Base-by-base conservation (phyloP, 106 monocot species). In the Acorus gramineus region DNA sequence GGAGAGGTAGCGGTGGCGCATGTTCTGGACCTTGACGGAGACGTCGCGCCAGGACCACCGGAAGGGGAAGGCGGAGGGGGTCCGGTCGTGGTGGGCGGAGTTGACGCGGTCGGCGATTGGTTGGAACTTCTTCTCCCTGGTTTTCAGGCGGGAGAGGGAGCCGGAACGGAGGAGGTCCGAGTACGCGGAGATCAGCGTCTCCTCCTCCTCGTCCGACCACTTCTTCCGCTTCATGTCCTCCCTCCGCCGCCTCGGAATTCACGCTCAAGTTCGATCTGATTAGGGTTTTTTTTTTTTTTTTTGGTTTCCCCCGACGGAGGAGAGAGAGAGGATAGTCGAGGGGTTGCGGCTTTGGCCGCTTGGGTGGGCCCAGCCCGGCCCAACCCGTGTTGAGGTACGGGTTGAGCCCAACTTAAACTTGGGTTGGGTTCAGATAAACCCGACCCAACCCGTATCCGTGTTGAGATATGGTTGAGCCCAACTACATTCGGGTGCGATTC, bases 11-110 rank as follows among this genome's bases (percentile, higher is more conserved):
- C 78, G 85, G 78, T 81, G 74, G 52, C 78, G 77, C 85, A 85
- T 85, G 78, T 85, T 85, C 65, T 85, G 81, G 75, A 85, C 69
- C 80, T 85, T 85, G 78, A 78, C 49, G 53, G 81, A 81, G 69
- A 85, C 75, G 72, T 85, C 85, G 9, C 85, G 78, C 85, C 85
- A 81, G 56, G 85, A 74, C 81, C 85, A 81, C 45, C 50, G 75
- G 76, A 75, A 81, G 54, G 85, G 81, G 78, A 81, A 85, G 65
- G 77, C n/a, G 49, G 69, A 42, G 8, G 85, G 72, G 51, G 78
- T 78, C 42, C 65, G 63, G 51, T 63, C 66, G 69, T 84, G 79
- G 68, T 84, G 74, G 58, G 50, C 56, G 6, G 80, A 14, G 73
- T 80, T 84, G 63, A 84, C 77, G 50, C 77, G 73, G 49, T 84